Evolutionary conservation across 2,329 filamentous ascomycete genomes (phyloP).

Genomic region (Pseudogymnoascus sp.): DNA sequence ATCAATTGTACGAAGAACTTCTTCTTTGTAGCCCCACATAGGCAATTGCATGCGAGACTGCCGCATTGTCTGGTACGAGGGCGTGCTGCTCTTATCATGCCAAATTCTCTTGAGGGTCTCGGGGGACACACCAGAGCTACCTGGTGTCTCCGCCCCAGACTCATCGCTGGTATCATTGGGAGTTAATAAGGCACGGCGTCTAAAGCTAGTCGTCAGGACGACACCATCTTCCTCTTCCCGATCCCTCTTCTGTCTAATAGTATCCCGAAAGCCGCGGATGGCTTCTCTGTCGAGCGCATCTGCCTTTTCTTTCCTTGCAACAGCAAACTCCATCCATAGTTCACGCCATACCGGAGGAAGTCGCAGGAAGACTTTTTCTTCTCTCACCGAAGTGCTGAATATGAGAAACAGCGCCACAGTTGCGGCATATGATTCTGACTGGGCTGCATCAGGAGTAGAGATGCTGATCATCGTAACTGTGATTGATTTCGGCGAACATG

Average conservation of each 20-base stretch:
- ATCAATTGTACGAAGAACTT: constrained; percentile 70
- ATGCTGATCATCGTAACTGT: constrained; percentile 66
- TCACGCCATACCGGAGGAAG: constrained; percentile 77
- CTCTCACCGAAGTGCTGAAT: constrained; percentile 67
- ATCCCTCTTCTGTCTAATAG: constrained; percentile 60
- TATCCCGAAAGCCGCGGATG: constrained; percentile 58
- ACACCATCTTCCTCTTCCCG: constrained; percentile 66
- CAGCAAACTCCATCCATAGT: constrained; percentile 71
- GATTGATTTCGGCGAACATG: constrained; percentile 39
- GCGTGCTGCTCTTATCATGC: constrained; percentile 46
- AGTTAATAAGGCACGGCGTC: constrained; percentile 44
- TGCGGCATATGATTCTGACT: constrained; percentile 81
- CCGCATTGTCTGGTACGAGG: constrained; percentile 71
- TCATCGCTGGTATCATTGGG: constrained; percentile 42
- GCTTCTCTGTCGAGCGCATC: constrained; percentile 62
- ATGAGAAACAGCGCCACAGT: constrained; percentile 75
- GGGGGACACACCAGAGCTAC: constrained; percentile 17
- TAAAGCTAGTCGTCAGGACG: constrained; percentile 68
- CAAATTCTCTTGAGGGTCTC: constrained; percentile 48
- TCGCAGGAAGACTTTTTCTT: constrained; percentile 75
- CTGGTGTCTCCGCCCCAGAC: constrained; percentile 28
- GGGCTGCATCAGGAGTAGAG: constrained; percentile 64
- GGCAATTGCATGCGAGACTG: constrained; percentile 70
- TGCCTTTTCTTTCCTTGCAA: constrained; percentile 58
- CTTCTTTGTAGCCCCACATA: constrained; percentile 76